phyloP scores from a whole-genome alignment of 139 green algal genomes.

The Chlorella sorokiniana region DNA sequence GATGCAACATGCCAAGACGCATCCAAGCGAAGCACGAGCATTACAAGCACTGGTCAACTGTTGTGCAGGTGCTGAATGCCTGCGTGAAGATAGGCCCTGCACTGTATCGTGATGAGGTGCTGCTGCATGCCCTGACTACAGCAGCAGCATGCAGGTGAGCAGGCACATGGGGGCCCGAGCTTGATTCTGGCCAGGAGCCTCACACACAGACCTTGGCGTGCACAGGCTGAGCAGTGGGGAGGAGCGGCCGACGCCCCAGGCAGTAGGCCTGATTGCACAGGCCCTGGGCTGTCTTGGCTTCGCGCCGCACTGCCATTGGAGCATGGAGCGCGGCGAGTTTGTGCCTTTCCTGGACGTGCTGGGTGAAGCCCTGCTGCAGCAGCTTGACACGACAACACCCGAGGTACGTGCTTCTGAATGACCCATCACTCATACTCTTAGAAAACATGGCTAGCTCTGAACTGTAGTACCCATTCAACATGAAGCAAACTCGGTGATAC shows the following conservation, averaged over 20 bases:
- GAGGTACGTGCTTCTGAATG: not conserved
- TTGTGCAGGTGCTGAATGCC: conserved; percentile 7
- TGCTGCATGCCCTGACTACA: not conserved
- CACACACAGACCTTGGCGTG: no score
- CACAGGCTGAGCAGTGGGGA: not conserved
- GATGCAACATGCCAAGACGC: no score
- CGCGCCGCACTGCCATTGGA: conserved; percentile 9
- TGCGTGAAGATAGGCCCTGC: not conserved
- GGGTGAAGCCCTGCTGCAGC: not conserved
- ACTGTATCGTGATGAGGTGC: not conserved
- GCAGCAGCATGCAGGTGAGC: not conserved
- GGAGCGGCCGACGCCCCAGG: not conserved
- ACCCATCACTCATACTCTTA: not conserved
- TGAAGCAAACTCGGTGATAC: no score
- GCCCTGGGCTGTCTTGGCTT: conserved; percentile 7
- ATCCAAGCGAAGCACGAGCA: no score
- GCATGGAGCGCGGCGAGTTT: not conserved
- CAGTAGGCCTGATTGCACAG: not conserved
- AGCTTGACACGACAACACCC: no score
- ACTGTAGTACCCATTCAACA: no score
- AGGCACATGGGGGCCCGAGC: not conserved
- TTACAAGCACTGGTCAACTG: not conserved
- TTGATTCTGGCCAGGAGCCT: not conserved
- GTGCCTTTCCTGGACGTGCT: conserved; percentile 3
- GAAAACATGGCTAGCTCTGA: no score